Evolutionary conservation across 83 land plant genomes (phyloP).

Genomic region (Isoetes engelmannii): DNA sequence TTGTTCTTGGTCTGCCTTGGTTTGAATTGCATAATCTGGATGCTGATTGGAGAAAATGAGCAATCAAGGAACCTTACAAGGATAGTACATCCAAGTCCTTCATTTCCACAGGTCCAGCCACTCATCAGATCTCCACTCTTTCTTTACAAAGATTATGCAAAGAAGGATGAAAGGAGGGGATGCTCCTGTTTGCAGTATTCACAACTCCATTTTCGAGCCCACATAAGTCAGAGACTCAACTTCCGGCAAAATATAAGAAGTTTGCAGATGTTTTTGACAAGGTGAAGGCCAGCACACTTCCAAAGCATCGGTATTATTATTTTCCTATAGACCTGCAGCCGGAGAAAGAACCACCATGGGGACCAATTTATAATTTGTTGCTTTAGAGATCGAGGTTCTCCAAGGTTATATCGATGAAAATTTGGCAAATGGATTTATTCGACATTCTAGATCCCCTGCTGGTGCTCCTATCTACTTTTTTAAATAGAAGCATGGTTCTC

Average conservation of each 20-base stretch:
- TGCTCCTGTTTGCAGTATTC: conserved; percentile 1
- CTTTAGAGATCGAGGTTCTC: neutral
- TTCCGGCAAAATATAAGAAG: neutral
- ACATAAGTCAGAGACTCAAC: neutral
- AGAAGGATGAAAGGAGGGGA: conserved; percentile 5
- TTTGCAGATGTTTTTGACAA: conserved; percentile 12
- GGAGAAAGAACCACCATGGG: conserved; percentile 4
- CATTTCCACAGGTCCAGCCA: too few species aligned
- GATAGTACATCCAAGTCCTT: too few species aligned
- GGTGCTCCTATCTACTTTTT: conserved; percentile 4
- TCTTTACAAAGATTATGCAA: neutral
- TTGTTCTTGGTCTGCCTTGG: too few species aligned
- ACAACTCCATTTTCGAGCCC: neutral
- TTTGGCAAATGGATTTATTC: conserved; percentile 2
- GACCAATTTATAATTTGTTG: conserved; percentile 11
- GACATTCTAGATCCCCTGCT: conserved; percentile 12
- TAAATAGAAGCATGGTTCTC: conserved; percentile 7
- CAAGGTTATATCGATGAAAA: neutral
- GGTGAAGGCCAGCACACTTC: neutral
- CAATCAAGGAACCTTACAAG: too few species aligned
- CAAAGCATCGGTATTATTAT: conserved; percentile 6
- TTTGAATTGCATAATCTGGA: too few species aligned
- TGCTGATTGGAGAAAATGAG: too few species aligned
- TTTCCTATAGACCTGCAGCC: conserved; percentile 9
- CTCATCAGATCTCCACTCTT: neutral